Percentiles rank a stretch among this genome's conserved stretches.
Evolutionary conservation across 257 asterid species (phyloP).

Genomic region (Solanum sitiens): DNA sequence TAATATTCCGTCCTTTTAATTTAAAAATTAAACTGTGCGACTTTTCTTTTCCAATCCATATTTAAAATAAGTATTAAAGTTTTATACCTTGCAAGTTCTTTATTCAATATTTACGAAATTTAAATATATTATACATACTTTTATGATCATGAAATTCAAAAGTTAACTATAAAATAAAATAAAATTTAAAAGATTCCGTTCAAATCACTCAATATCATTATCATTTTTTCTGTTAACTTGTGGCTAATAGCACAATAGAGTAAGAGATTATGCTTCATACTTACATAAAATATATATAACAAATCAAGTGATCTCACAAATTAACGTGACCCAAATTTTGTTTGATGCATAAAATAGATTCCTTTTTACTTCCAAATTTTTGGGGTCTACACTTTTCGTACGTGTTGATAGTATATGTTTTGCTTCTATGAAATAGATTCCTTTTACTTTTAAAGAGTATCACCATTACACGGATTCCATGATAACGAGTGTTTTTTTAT

Average conservation of each 20-base stretch:
- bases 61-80: background rate
- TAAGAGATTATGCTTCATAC: background rate
- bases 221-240: background rate
- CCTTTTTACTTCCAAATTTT: background rate
- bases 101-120: background rate
- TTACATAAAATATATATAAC: background rate
- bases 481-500: background rate
- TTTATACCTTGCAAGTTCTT: background rate
- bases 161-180: background rate
- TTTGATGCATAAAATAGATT: background rate
- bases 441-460: background rate
- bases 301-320: background rate
- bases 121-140: background rate
- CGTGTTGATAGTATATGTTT: background rate
- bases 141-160: background rate
- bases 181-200: background rate
- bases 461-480: conserved; percentile 7
- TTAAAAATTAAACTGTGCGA: background rate
- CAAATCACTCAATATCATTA: background rate
- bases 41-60: background rate
- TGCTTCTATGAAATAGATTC: background rate
- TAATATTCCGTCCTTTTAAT: background rate
- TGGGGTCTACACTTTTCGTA: background rate
- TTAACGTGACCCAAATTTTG: background rate
- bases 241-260: background rate